Conservation (phyloP, 306 rosid species). For the Albizia julibrissin region DNA sequence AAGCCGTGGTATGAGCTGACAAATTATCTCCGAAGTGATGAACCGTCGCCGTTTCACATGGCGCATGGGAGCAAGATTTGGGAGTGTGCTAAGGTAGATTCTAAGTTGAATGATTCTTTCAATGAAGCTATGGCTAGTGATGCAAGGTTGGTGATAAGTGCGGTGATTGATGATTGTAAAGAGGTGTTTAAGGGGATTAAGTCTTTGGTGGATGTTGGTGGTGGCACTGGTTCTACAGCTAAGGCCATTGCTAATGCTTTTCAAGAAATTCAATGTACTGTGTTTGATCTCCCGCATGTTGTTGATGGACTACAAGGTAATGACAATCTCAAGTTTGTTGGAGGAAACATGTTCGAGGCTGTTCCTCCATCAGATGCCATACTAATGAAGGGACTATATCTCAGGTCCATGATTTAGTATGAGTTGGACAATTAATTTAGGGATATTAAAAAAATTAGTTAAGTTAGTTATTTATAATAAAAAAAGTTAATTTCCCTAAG, state of each 20-base stretch:
- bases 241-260: conserved; percentile 46
- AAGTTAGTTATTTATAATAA: no score
- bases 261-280: conserved; percentile 44
- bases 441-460: no score
- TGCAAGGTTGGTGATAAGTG: conserved; percentile 39
- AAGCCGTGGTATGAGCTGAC: conserved; percentile 33
- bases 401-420: no score
- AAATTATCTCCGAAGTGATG: conserved; percentile 45
- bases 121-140: conserved; percentile 60
- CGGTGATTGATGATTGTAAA: conserved; percentile 38
- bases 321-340: conserved; percentile 38
- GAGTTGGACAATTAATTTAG: no score
- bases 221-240: conserved; percentile 57
- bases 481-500: no score
- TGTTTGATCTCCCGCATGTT: conserved; percentile 61
- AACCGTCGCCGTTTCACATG: conserved; percentile 42
- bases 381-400: conserved; percentile 38
- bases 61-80: conserved; percentile 43
- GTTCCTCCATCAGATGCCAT: conserved; percentile 48
- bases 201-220: conserved; percentile 60
- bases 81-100: conserved; percentile 36
- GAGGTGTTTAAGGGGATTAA: conserved; percentile 44
- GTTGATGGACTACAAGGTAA: conserved; percentile 41
- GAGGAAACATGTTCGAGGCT: conserved; percentile 54
- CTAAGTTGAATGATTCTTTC: conserved; percentile 22